Percentiles rank a stretch among this genome's conserved stretches.
These are phyloP conservation scores for Aphanomyces cochlioides DNA, from an alignment of 352 stramenopile species.

Conservation along the genomic window DNA sequence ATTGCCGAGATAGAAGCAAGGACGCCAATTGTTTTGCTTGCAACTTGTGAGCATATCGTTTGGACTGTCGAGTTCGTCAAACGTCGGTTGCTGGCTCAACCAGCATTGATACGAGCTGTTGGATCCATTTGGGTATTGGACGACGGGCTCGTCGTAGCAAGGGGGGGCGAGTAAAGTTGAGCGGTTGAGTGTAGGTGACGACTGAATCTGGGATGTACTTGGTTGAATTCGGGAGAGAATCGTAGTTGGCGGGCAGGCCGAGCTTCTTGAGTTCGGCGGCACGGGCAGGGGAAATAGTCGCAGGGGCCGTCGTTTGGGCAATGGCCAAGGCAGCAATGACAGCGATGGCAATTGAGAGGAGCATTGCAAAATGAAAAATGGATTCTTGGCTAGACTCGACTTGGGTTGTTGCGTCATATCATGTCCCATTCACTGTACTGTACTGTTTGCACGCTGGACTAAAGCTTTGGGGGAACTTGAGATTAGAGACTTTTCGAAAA, in stretches of 20 bases:
- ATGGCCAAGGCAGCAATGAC: too few relatives aligned
- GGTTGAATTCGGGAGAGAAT: neutral
- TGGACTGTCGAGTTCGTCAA: neutral
- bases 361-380: too few relatives aligned
- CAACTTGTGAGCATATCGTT: neutral
- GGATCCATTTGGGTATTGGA: constrained; percentile 5
- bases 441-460: too few relatives aligned
- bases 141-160: neutral
- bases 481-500: too few relatives aligned
- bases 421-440: too few relatives aligned
- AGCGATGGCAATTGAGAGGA: too few relatives aligned
- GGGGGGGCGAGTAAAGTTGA: neutral
- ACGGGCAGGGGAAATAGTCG: neutral
- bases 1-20: neutral
- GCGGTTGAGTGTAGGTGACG: neutral
- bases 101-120: constrained; percentile 9
- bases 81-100: neutral
- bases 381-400: too few relatives aligned
- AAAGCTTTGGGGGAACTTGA: too few relatives aligned
- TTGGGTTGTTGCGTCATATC: too few relatives aligned
- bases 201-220: neutral
- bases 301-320: too few relatives aligned
- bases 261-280: constrained; percentile 31
- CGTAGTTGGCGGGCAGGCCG: neutral
- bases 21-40: neutral